A percentile compares a stretch with the other conserved stretches of the same genome.
Conservation (phyloP, 352 stramenopile species). For the Elongisporangium anandrum region DNA sequence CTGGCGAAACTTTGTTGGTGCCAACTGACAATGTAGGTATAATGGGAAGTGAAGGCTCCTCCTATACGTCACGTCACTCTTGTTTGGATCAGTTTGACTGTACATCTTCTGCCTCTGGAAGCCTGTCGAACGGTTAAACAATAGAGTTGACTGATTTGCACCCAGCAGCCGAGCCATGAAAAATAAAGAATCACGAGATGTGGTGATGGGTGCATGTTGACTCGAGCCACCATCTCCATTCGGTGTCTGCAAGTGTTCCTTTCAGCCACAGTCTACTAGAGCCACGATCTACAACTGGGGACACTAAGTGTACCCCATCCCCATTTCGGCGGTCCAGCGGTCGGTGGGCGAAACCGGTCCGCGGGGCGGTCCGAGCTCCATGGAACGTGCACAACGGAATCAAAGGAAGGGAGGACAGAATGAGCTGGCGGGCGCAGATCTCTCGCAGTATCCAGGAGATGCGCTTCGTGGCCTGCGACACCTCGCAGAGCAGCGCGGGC, state of each 20-base stretch:
- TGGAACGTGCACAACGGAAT: not conserved
- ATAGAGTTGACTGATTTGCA: no score
- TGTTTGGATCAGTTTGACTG: no score
- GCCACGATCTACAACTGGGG: not conserved
- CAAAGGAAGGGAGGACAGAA: slow-evolving; percentile 16
- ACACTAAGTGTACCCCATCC: not conserved
- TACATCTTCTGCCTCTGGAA: no score
- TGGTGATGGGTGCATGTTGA: not conserved
- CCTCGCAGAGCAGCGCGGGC: slow-evolving; percentile 77
- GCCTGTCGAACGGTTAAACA: no score
- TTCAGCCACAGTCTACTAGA: not conserved
- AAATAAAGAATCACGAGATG: not conserved
- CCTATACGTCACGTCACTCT: no score
- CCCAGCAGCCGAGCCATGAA: not conserved
- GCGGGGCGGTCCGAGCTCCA: not conserved
- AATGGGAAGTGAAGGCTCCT: no score
- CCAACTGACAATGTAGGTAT: no score
- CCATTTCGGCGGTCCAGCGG: not conserved
- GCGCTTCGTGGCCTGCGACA: slow-evolving; percentile 81
- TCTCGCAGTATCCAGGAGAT: slow-evolving; percentile 82
- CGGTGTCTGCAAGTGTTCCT: not conserved
- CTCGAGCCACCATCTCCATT: not conserved
- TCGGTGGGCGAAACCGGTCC: not conserved
- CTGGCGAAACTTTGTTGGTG: no score
- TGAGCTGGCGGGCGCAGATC: slow-evolving; percentile 89